phyloP scores from a whole-genome alignment of 805 yeast species.

The Zygotorulaspora danielsina region DNA sequence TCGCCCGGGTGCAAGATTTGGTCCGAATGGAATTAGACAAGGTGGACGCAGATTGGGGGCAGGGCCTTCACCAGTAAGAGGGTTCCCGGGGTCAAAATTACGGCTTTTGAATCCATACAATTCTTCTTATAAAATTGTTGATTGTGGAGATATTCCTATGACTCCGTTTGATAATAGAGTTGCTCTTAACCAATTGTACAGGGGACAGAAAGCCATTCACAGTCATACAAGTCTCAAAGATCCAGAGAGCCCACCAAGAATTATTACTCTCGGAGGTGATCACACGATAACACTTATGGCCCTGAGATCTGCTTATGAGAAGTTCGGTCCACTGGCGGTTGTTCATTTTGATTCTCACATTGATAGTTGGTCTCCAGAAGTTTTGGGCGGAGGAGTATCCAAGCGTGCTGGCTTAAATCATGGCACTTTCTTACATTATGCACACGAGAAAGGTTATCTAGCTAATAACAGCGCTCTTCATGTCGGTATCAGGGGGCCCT shows the following conservation, averaged over 20 bases:
- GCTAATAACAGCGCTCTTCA: constrained; percentile 45
- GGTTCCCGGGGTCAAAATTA: constrained; percentile 37
- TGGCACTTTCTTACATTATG: constrained; percentile 64
- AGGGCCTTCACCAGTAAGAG: constrained; percentile 43
- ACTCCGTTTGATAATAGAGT: constrained; percentile 56
- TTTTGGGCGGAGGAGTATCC: constrained; percentile 55
- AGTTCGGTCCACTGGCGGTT: constrained; percentile 46
- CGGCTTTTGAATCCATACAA: constrained; percentile 44
- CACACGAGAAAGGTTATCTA: constrained; percentile 58
- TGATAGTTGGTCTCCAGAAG: constrained; percentile 62
- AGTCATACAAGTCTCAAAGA: constrained; percentile 31
- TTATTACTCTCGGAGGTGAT: constrained; percentile 58
- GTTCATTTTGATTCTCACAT: constrained; percentile 64
- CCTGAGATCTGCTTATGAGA: constrained; percentile 48
- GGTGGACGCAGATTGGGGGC: constrained; percentile 43
- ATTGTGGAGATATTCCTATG: constrained; percentile 60
- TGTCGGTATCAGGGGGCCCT: constrained; percentile 61
- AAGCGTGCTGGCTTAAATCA: constrained; percentile 55
- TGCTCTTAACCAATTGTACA: constrained; percentile 52
- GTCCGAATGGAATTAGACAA: constrained; percentile 50
- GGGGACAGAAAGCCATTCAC: constrained; percentile 49
- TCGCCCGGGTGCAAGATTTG: constrained; percentile 57
- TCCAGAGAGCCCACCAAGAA: constrained; percentile 35
- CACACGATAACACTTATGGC: constrained; percentile 54
- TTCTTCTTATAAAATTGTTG: constrained; percentile 40